Evolutionary conservation across 352 stramenopile species (phyloP).

Genomic region (Phytophthora pisi): DNA sequence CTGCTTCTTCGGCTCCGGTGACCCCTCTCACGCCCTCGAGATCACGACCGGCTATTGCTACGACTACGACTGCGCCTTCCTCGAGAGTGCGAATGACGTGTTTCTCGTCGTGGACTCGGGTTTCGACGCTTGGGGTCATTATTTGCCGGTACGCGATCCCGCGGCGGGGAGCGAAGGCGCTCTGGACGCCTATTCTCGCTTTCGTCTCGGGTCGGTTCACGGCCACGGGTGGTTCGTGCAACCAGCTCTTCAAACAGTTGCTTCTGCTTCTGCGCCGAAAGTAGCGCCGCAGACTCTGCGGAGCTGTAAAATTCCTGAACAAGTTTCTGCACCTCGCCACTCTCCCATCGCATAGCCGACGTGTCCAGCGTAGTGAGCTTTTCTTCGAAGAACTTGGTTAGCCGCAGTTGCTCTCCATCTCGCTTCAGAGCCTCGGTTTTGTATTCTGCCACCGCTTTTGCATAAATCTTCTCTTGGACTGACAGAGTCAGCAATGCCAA

Average conservation of each 20-base stretch:
- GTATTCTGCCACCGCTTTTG: slow-evolving; percentile 46
- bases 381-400: slow-evolving; percentile 40
- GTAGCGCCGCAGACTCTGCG: slow-evolving; percentile 21
- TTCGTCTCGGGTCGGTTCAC: not conserved
- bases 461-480: slow-evolving; percentile 62
- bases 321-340: slow-evolving; percentile 28
- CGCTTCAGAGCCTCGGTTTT: slow-evolving; percentile 41
- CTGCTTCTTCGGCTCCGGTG: slow-evolving; percentile 25
- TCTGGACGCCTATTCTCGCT: slow-evolving; percentile 10
- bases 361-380: slow-evolving; percentile 27
- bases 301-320: slow-evolving; percentile 38
- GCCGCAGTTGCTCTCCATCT: slow-evolving; percentile 37
- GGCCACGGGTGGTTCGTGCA: slow-evolving; percentile 1
- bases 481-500: slow-evolving; percentile 47
- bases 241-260: slow-evolving; percentile 37
- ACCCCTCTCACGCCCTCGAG: slow-evolving; percentile 19
- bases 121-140: slow-evolving; percentile 8
- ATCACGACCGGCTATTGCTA: slow-evolving; percentile 30
- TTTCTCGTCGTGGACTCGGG: slow-evolving; percentile 20
- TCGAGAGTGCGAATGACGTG: slow-evolving; percentile 24
- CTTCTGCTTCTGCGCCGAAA: slow-evolving; percentile 31
- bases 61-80: slow-evolving; percentile 24
- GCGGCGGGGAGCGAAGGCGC: slow-evolving; percentile 13
- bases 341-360: slow-evolving; percentile 26
- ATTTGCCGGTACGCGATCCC: slow-evolving; percentile 5